Conservation (phyloP, 768 basidiomycete genomes). For the Stropharia rugosoannulata region DNA sequence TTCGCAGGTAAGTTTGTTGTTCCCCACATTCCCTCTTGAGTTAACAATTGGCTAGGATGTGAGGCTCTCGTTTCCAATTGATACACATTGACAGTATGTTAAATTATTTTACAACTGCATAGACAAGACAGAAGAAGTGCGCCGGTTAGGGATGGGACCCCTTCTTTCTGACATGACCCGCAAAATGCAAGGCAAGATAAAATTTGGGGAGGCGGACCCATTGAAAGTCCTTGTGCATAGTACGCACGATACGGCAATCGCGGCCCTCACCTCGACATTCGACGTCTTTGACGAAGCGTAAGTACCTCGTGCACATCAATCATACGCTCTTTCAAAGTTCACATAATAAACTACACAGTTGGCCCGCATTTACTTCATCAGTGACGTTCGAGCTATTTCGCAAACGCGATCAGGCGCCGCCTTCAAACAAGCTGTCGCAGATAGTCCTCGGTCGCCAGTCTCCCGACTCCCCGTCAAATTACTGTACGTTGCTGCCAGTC, state of each 20-base stretch:
- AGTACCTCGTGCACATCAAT: slow-evolving; percentile 12
- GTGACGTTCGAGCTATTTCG: slow-evolving; percentile 76
- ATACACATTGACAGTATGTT: not conserved
- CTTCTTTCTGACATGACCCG: slow-evolving; percentile 62
- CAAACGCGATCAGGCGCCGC: slow-evolving; percentile 19
- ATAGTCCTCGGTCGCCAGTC: slow-evolving; percentile 39
- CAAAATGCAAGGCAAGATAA: slow-evolving; percentile 61
- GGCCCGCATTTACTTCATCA: slow-evolving; percentile 75
- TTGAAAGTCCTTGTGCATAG: slow-evolving; percentile 67
- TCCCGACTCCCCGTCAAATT: slow-evolving; percentile 13
- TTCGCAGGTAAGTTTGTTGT: slow-evolving; percentile 49
- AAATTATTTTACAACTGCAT: not conserved
- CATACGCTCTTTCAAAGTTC: not conserved
- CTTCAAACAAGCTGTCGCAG: slow-evolving; percentile 30
- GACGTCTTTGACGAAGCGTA: slow-evolving; percentile 75
- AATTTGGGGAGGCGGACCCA: slow-evolving; percentile 42
- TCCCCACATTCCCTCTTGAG: not conserved
- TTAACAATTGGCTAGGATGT: slow-evolving; percentile 37
- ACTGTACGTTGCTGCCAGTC: slow-evolving; percentile 20
- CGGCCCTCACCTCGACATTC: slow-evolving; percentile 60
- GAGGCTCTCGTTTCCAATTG: slow-evolving; percentile 11
- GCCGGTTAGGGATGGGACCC: slow-evolving; percentile 75
- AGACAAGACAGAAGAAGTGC: slow-evolving; percentile 77
- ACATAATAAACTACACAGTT: slow-evolving; percentile 34
- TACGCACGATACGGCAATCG: slow-evolving; percentile 73